Percentiles rank a stretch among this genome's conserved stretches.
These are phyloP conservation scores for Rhizopogon vinicolor DNA, from an alignment of 768 basidiomycete species.

Conservation along the genomic window DNA sequence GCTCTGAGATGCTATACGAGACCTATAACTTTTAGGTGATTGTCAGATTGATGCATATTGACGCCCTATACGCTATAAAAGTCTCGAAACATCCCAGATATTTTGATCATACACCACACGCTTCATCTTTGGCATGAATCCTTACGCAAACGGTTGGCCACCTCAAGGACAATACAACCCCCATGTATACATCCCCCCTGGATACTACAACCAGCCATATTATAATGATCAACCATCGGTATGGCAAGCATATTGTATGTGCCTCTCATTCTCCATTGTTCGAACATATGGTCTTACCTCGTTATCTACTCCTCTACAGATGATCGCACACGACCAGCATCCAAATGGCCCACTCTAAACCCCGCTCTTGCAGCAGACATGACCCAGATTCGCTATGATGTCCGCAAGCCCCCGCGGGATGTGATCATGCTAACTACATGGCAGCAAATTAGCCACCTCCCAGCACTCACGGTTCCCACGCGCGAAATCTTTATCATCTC, in stretches of 20 bases:
- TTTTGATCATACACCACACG: not conserved
- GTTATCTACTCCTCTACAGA: slow-evolving; percentile 6
- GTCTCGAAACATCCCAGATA: not conserved
- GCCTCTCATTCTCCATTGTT: not conserved
- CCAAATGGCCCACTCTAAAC: slow-evolving; percentile 47
- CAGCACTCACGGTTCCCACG: slow-evolving; percentile 32
- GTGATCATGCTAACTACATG: slow-evolving; percentile 41
- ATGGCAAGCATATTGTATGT: slow-evolving; percentile 14
- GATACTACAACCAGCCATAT: slow-evolving; percentile 10
- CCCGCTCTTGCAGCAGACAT: slow-evolving; percentile 49
- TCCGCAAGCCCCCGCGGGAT: slow-evolving; percentile 37
- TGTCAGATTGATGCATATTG: not conserved
- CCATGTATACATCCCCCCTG: slow-evolving; percentile 22
- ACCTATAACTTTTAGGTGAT: not conserved
- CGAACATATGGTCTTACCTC: not conserved
- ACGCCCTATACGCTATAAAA: slow-evolving; percentile 7
- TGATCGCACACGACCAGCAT: slow-evolving; percentile 18
- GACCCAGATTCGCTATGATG: slow-evolving; percentile 46
- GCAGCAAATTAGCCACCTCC: slow-evolving; percentile 30
- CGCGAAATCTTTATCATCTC: slow-evolving; percentile 47
- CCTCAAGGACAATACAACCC: slow-evolving; percentile 25
- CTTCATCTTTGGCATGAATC: slow-evolving; percentile 14
- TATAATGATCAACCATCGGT: slow-evolving; percentile 4
- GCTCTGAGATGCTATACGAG: not conserved
- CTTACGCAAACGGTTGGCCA: slow-evolving; percentile 14